A percentile compares a stretch with the other conserved stretches of the same genome.
Evolutionary conservation across 108 stramenopile species (phyloP).

Genomic region (Pseudonitzschia pungens): DNA sequence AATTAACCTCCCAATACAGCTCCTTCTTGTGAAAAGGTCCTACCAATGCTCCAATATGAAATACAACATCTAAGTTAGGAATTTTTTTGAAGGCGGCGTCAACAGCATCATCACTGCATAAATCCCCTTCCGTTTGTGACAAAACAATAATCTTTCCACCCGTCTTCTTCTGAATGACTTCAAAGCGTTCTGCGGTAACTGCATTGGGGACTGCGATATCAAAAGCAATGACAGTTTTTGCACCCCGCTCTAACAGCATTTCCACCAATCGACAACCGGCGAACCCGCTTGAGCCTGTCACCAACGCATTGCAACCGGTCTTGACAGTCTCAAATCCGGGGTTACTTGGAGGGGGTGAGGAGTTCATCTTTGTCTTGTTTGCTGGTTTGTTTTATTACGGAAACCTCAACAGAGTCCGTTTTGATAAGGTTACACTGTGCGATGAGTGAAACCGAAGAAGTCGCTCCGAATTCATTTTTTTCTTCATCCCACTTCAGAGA

Average conservation of each 20-base stretch:
- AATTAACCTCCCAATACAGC: slow-evolving; percentile 86
- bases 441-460: too few relatives aligned
- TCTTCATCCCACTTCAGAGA: too few relatives aligned
- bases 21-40: slow-evolving; percentile 90
- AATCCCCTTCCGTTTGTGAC: slow-evolving; percentile 59
- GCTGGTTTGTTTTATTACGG: not conserved
- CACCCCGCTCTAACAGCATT: slow-evolving; percentile 96
- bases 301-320: slow-evolving; percentile 44
- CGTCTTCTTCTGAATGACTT: slow-evolving; percentile 29
- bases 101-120: slow-evolving; percentile 81
- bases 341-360: slow-evolving; percentile 18
- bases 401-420: too few relatives aligned
- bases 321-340: slow-evolving; percentile 46
- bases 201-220: slow-evolving; percentile 79
- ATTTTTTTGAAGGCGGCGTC: slow-evolving; percentile 62
- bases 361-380: not conserved
- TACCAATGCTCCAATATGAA: slow-evolving; percentile 96
- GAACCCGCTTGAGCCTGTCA: slow-evolving; percentile 95
- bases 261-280: slow-evolving; percentile 95
- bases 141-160: slow-evolving; percentile 43
- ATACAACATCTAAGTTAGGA: slow-evolving; percentile 81
- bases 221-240: slow-evolving; percentile 88
- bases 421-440: too few relatives aligned
- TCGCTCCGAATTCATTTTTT: too few relatives aligned
- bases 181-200: slow-evolving; percentile 59